Conservation (phyloP, 306 rosid genomes). For the Vachellia collinsii region DNA sequence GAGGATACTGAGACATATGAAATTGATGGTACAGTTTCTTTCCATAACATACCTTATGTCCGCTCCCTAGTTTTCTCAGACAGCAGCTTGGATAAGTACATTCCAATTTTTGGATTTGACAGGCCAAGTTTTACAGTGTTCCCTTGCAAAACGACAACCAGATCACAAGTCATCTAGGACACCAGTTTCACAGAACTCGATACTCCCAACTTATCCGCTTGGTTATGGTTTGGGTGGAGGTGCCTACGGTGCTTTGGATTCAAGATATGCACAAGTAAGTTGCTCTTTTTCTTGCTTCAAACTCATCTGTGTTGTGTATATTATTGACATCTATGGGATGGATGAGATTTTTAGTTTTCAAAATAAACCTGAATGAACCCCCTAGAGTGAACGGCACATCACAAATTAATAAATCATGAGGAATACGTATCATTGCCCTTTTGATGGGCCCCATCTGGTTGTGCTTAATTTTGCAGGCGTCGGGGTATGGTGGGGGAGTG, state of each 20-base stretch:
- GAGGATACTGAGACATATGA: constrained; percentile 69
- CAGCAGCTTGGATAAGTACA: constrained; percentile 3
- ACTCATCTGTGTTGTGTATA: background rate
- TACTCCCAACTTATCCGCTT: constrained; percentile 57
- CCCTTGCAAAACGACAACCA: constrained; percentile 74
- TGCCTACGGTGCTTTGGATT: constrained; percentile 56
- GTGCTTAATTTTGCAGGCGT: constrained; percentile 57
- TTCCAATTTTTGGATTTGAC: constrained; percentile 28
- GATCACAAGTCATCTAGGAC: constrained; percentile 59
- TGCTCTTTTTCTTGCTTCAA: constrained; percentile 13
- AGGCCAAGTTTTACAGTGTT: constrained; percentile 76
- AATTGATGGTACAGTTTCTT: constrained; percentile 57
- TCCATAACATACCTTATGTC: constrained; percentile 14
- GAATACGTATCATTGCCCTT: background rate
- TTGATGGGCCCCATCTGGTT: constrained; percentile 18
- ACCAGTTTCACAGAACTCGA: constrained; percentile 46
- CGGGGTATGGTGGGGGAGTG: constrained; percentile 66
- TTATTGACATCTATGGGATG: background rate
- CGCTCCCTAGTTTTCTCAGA: background rate
- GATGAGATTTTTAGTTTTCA: background rate
- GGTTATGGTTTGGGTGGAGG: constrained; percentile 67
- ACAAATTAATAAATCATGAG: background rate
- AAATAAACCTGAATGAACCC: constrained; percentile 2
- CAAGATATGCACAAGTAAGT: constrained; percentile 72
- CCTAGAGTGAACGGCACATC: constrained; percentile 1